A percentile compares a stretch with the other conserved stretches of the same genome.
These are phyloP conservation scores for Incumbomyces delicatus DNA, from an alignment of 2,329 filamentous ascomycete genomes.

Conservation along the genomic window DNA sequence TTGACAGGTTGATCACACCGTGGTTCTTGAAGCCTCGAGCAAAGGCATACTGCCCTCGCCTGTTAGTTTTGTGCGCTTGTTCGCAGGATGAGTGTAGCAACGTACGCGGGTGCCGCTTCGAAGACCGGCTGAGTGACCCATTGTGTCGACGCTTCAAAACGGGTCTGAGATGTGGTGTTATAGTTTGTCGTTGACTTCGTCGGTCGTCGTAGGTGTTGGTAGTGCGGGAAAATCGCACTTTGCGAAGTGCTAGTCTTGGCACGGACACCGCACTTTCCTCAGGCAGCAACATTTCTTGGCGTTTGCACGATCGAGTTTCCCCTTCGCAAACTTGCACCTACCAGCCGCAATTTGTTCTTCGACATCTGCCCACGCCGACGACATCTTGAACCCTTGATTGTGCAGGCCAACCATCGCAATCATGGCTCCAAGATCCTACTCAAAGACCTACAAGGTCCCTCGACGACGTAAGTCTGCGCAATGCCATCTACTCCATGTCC, in stretches of 20 bases:
- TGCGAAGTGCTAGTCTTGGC: conserved; percentile 1
- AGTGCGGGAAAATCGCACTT: conserved; percentile 4
- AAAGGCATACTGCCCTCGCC: conserved; percentile 66
- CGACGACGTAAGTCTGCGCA: conserved; percentile 56
- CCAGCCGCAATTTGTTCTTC: neutral
- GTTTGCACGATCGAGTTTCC: neutral
- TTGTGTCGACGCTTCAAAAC: conserved; percentile 48
- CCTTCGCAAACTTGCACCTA: conserved; percentile 6
- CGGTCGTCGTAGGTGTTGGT: neutral
- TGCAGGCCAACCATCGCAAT: conserved; percentile 25
- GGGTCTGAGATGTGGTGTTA: conserved; percentile 27
- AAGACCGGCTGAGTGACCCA: conserved; percentile 83
- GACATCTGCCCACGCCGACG: conserved; percentile 10
- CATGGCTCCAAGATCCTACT: conserved; percentile 63
- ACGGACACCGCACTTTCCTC: neutral
- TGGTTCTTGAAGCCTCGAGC: conserved; percentile 88
- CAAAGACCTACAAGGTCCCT: conserved; percentile 99
- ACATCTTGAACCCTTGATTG: conserved; percentile 17
- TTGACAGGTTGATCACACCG: conserved; percentile 85
- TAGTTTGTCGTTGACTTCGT: neutral
- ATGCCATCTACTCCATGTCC: conserved; percentile 8
- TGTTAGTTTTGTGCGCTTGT: conserved; percentile 23
- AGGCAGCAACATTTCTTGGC: neutral
- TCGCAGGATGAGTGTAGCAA: conserved; percentile 25
- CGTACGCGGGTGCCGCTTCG: conserved; percentile 74